A percentile compares a stretch with the other conserved stretches of the same genome.
These are phyloP conservation scores for Leishmania mexicana DNA, from an alignment of 208 protist genomes.

Conservation along the genomic window DNA sequence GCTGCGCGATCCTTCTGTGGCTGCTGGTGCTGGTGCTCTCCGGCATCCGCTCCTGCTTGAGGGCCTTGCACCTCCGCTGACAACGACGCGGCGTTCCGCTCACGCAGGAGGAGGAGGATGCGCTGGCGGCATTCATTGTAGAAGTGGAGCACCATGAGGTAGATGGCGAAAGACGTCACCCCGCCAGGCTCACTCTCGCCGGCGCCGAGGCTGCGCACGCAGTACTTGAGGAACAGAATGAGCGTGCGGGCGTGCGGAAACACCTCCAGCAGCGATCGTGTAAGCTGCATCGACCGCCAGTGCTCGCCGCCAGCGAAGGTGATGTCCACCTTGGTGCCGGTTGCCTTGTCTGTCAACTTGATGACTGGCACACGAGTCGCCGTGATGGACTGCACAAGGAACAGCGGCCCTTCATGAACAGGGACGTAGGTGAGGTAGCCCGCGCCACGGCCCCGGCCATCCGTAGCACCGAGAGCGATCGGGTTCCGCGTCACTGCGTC, in stretches of 20 bases:
- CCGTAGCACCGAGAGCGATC: neutral
- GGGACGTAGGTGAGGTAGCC: slow-evolving; percentile 44
- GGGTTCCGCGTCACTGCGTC: neutral
- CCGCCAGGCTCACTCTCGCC: slow-evolving; percentile 75
- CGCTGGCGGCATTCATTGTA: slow-evolving; percentile 67
- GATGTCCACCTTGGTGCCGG: slow-evolving; percentile 75
- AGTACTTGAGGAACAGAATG: slow-evolving; percentile 86
- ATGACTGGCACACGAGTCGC: slow-evolving; percentile 85
- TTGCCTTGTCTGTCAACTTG: slow-evolving; percentile 73
- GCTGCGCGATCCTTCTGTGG: neutral
- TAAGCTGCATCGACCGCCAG: slow-evolving; percentile 85
- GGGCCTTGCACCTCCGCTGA: neutral
- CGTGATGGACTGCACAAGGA: slow-evolving; percentile 75
- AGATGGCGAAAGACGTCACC: slow-evolving; percentile 86
- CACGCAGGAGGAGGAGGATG: slow-evolving; percentile 40
- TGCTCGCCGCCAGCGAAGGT: slow-evolving; percentile 89
- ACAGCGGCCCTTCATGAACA: slow-evolving; percentile 62
- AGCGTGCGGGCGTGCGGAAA: slow-evolving; percentile 71
- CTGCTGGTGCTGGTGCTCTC: slow-evolving; percentile 10
- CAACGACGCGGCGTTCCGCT: slow-evolving; percentile 22
- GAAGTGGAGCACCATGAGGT: slow-evolving; percentile 84
- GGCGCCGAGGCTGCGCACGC: slow-evolving; percentile 61
- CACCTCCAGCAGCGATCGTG: slow-evolving; percentile 50
- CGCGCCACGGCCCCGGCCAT: slow-evolving; percentile 7
- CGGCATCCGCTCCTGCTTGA: neutral